Evolutionary conservation across 2,329 filamentous ascomycete genomes (phyloP).

Genomic region (Diplodia intermedia): DNA sequence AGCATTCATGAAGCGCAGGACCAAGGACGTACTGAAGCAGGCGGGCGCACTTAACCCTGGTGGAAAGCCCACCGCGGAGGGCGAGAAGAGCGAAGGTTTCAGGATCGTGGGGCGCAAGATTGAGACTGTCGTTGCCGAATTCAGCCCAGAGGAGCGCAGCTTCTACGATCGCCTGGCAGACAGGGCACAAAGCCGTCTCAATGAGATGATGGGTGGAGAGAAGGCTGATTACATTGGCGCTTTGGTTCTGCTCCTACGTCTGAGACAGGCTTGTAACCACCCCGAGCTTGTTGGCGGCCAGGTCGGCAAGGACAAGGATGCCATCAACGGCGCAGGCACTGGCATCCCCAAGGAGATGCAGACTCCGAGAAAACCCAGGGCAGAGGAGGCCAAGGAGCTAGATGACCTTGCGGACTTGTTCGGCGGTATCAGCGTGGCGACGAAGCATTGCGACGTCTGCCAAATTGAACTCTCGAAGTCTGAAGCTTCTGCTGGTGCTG

Average conservation of each 20-base stretch:
- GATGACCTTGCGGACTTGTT: slow-evolving; percentile 88
- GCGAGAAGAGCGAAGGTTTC: slow-evolving; percentile 69
- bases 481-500: slow-evolving; percentile 60
- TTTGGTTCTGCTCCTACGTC: slow-evolving; percentile 84
- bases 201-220: slow-evolving; percentile 82
- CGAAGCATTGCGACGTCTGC: slow-evolving; percentile 84
- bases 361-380: slow-evolving; percentile 50
- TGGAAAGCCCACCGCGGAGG: slow-evolving; percentile 65
- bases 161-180: slow-evolving; percentile 87
- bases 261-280: slow-evolving; percentile 95
- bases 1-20: slow-evolving; percentile 98
- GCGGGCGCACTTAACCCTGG: slow-evolving; percentile 81
- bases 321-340: slow-evolving; percentile 62
- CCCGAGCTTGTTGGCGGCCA: slow-evolving; percentile 86
- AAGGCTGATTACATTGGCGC: slow-evolving; percentile 92
- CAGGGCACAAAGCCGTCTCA: slow-evolving; percentile 83
- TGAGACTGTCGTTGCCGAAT: slow-evolving; percentile 76
- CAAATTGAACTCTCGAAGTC: slow-evolving; percentile 69
- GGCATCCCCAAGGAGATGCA: slow-evolving; percentile 36
- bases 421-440: slow-evolving; percentile 78
- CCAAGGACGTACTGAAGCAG: slow-evolving; percentile 93
- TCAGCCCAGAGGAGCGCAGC: slow-evolving; percentile 77
- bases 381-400: slow-evolving; percentile 68
- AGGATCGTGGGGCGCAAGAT: slow-evolving; percentile 92
- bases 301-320: slow-evolving; percentile 85